phyloP scores from a whole-genome alignment of 148 eudicot species.

The Cornus suecica region DNA sequence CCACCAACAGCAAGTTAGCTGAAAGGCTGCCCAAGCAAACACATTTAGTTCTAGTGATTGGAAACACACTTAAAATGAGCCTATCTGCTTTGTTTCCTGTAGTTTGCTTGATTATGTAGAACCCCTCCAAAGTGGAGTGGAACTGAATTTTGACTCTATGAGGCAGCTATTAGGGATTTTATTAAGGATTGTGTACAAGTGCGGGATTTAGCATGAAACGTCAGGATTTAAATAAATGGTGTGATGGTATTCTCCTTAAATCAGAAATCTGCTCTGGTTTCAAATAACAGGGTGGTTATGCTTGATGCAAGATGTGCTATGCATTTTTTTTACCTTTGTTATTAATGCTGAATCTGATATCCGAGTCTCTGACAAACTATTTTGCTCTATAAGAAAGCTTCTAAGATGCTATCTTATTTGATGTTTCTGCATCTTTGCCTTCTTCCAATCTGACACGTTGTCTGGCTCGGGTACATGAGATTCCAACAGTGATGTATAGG shows the following conservation, averaged over 20 bases:
- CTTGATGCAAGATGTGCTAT: background rate
- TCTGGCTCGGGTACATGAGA: too few relatives aligned
- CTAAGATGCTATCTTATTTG: background rate
- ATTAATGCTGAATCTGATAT: background rate
- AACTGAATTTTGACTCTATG: slow-evolving; percentile 65
- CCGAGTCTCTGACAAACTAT: background rate
- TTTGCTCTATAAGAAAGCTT: background rate
- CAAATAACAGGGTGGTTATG: background rate
- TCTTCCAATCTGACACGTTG: too few relatives aligned
- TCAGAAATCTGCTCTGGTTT: background rate
- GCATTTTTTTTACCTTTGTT: background rate
- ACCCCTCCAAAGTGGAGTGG: slow-evolving; percentile 53
- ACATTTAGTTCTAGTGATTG: slow-evolving; percentile 5
- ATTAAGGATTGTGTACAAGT: slow-evolving; percentile 36
- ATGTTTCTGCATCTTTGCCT: background rate
- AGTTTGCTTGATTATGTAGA: slow-evolving; percentile 43
- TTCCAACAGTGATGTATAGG: too few relatives aligned
- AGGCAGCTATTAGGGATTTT: slow-evolving; percentile 30
- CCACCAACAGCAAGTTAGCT: slow-evolving; percentile 85
- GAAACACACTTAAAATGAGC: slow-evolving; percentile 16
- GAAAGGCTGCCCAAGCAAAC: slow-evolving; percentile 5
- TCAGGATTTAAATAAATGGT: slow-evolving; percentile 30
- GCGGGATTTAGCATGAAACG: slow-evolving; percentile 27
- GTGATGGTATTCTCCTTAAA: background rate
- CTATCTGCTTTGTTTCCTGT: slow-evolving; percentile 34